phyloP scores from a whole-genome alignment of 2,329 filamentous ascomycete genomes.

The Trichoderma endophyticum region DNA sequence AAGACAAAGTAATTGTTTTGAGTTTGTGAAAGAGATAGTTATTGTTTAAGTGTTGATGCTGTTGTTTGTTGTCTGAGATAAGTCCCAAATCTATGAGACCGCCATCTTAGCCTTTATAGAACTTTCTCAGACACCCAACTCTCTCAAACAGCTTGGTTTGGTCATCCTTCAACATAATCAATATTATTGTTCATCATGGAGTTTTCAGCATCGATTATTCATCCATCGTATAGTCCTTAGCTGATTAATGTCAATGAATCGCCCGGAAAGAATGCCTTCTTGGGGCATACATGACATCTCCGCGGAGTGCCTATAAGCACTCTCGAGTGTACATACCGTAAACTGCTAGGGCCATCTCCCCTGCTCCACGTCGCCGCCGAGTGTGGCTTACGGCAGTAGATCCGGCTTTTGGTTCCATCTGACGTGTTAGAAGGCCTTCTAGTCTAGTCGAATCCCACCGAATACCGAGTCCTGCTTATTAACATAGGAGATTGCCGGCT shows the following conservation, averaged over 20 bases:
- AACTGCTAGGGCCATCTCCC: neutral
- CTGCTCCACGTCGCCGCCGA: neutral
- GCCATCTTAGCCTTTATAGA: neutral
- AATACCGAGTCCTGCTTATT: neutral
- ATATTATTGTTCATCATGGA: neutral
- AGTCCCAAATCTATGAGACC: neutral
- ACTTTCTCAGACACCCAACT: neutral
- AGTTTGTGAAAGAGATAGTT: neutral
- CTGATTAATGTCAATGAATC: conserved; percentile 13
- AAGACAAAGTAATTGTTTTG: neutral
- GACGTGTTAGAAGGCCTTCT: neutral
- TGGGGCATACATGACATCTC: neutral
- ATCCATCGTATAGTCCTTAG: neutral
- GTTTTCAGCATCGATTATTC: neutral
- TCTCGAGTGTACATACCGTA: neutral
- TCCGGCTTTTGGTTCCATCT: neutral
- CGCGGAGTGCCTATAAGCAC: neutral
- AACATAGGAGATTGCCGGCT: neutral
- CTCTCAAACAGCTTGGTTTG: neutral
- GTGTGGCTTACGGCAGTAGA: neutral
- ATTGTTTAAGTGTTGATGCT: neutral
- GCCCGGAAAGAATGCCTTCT: neutral
- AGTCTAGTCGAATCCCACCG: neutral
- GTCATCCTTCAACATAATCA: neutral
- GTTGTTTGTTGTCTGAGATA: neutral